Percentiles rank a stretch among this genome's conserved stretches.
phyloP scores from a whole-genome alignment of 164 flowering plant species.

The Malania oleifera region DNA sequence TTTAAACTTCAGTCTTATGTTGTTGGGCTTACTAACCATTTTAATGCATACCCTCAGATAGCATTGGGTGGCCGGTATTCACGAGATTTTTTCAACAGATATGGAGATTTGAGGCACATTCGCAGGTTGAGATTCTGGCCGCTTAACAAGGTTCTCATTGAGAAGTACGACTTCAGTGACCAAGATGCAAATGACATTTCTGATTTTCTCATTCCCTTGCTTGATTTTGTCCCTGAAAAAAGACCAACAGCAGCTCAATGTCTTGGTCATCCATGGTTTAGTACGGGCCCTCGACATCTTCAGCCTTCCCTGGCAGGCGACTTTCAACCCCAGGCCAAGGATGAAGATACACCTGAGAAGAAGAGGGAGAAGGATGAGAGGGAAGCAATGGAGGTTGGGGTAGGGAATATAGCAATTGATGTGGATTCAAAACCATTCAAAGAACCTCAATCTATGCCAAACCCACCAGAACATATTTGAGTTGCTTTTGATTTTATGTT shows the following conservation, averaged over 20 bases:
- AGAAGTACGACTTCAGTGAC: background rate
- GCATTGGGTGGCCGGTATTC: slow-evolving; percentile 1
- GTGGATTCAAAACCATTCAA: slow-evolving; percentile 27
- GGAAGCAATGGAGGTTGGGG: slow-evolving; percentile 71
- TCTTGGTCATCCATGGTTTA: background rate
- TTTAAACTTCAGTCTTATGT: no score
- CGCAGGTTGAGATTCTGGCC: slow-evolving; percentile 5
- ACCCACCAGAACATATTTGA: background rate
- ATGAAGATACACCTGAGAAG: slow-evolving; percentile 17
- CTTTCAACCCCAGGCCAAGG: background rate
- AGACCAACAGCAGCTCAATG: slow-evolving; percentile 3
- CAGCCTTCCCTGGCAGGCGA: background rate
- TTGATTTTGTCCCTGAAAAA: slow-evolving; percentile 5
- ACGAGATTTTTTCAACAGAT: slow-evolving; percentile 5
- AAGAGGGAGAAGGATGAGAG: slow-evolving; percentile 56
- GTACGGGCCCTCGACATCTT: background rate
- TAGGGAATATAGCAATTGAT: slow-evolving; percentile 73
- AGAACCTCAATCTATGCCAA: slow-evolving; percentile 25
- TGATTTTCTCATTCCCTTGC: background rate
- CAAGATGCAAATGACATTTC: slow-evolving; percentile 1
- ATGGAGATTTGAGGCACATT: slow-evolving; percentile 5
- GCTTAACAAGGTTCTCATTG: background rate
- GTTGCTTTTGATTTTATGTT: background rate
- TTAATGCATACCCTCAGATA: background rate
- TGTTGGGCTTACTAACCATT: no score